A percentile compares a stretch with the other conserved stretches of the same genome.
These are phyloP conservation scores for Medicago arabica DNA, from an alignment of 306 rosid species.

Conservation along the genomic window DNA sequence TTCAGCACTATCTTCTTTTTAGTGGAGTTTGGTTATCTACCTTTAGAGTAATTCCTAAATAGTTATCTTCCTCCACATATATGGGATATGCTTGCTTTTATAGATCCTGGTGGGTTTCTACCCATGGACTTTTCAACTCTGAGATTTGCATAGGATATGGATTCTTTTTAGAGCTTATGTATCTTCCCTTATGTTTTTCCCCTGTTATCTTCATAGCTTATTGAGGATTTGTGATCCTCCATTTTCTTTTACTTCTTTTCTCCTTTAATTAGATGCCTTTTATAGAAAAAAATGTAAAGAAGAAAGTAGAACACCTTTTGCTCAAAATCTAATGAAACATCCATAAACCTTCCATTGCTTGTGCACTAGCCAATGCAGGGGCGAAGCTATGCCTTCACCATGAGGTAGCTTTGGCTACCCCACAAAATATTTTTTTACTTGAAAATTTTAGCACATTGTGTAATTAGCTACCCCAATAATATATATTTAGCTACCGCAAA, in stretches of 20 bases:
- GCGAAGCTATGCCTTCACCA: too few relatives aligned
- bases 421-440: too few relatives aligned
- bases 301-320: neutral
- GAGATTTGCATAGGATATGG: slow-evolving; percentile 15
- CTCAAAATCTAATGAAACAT: slow-evolving; percentile 2
- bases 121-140: slow-evolving; percentile 21
- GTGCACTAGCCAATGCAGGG: neutral
- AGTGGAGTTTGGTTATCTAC: slow-evolving; percentile 27
- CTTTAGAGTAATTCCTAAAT: slow-evolving; percentile 22
- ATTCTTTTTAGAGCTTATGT: slow-evolving; percentile 8
- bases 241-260: neutral
- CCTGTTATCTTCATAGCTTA: neutral
- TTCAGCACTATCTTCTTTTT: slow-evolving; percentile 1
- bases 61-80: neutral
- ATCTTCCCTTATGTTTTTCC: neutral
- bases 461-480: too few relatives aligned
- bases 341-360: neutral
- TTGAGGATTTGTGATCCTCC: neutral
- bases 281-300: neutral
- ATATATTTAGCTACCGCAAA: too few relatives aligned
- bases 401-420: too few relatives aligned
- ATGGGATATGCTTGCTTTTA: neutral
- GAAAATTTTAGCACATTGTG: too few relatives aligned
- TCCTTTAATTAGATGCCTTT: neutral
- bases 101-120: neutral